A percentile compares a stretch with the other conserved stretches of the same genome.
phyloP scores from a whole-genome alignment of 225 moss, liverwort and hornwort genomes.

The Pseudisothecium myosuroides region DNA sequence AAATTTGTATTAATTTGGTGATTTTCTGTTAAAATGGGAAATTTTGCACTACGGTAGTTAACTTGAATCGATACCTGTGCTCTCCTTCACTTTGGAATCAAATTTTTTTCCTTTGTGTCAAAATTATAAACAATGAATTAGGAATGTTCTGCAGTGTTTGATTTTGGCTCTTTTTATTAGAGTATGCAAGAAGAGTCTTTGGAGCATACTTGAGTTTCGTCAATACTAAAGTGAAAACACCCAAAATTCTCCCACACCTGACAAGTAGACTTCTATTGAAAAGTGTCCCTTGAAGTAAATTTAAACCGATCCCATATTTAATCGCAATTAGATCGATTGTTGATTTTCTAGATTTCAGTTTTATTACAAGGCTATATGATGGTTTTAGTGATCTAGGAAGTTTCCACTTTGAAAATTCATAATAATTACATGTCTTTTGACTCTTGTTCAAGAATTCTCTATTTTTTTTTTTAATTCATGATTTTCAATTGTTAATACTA shows the following conservation, averaged over 20 bases:
- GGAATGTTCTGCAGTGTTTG: not conserved
- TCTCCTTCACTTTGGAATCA: not conserved
- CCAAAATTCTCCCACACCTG: not conserved
- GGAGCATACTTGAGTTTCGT: not conserved
- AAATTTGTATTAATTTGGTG: not conserved
- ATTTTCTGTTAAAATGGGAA: not conserved
- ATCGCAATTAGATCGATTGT: not conserved
- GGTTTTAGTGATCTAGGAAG: not conserved
- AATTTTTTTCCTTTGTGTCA: not conserved
- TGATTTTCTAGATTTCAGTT: not conserved
- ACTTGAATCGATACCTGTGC: not conserved
- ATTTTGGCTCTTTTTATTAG: not conserved
- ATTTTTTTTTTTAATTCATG: not conserved
- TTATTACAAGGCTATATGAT: rapidly evolving
- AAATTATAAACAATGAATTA: not conserved
- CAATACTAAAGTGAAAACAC: not conserved
- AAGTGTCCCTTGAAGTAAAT: too few relatives aligned
- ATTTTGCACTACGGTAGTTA: not conserved
- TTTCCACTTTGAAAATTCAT: not conserved
- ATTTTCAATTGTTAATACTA: not conserved
- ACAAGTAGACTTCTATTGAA: not conserved
- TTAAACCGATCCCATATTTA: not conserved
- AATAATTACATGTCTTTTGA: not conserved
- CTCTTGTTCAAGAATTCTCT: not conserved
- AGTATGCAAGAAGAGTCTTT: not conserved